Evolutionary conservation across 2,329 filamentous ascomycete genomes (phyloP).

Genomic region (Colletotrichum tamarilloi): DNA sequence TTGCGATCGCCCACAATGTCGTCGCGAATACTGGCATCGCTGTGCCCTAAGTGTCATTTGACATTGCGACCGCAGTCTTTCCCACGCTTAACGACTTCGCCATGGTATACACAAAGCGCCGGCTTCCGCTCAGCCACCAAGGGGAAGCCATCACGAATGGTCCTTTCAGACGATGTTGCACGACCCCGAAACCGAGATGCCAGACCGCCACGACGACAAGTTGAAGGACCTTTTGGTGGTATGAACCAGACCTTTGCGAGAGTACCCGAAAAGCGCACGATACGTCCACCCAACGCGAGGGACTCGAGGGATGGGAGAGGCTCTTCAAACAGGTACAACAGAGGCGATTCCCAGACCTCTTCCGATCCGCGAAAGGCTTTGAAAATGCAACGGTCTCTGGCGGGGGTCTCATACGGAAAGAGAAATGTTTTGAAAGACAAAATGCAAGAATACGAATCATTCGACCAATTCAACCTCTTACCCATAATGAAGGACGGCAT

Average conservation of each 20-base stretch:
- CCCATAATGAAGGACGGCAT: slow-evolving; percentile 79
- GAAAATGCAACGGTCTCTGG: slow-evolving; percentile 90
- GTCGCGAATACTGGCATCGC: slow-evolving; percentile 32
- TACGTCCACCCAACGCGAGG: background rate
- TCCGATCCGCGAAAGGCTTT: slow-evolving; percentile 72
- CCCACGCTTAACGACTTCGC: slow-evolving; percentile 37
- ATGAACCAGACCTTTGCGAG: slow-evolving; percentile 67
- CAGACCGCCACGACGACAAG: slow-evolving; percentile 49
- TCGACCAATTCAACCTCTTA: slow-evolving; percentile 83
- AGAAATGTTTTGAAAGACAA: slow-evolving; percentile 62
- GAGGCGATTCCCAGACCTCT: slow-evolving; percentile 42
- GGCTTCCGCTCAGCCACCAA: slow-evolving; percentile 47
- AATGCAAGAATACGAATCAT: slow-evolving; percentile 78
- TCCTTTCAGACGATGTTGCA: slow-evolving; percentile 65
- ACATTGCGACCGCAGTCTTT: slow-evolving; percentile 19
- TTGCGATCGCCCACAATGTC: slow-evolving; percentile 27
- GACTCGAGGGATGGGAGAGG: slow-evolving; percentile 43
- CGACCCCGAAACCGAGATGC: slow-evolving; percentile 48
- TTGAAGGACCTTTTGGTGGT: slow-evolving; percentile 63
- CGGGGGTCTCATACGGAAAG: slow-evolving; percentile 80
- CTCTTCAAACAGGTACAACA: slow-evolving; percentile 32
- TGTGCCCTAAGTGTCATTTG: slow-evolving; percentile 34
- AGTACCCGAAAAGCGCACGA: slow-evolving; percentile 38
- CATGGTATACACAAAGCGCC: slow-evolving; percentile 50
- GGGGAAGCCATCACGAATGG: slow-evolving; percentile 65